Conservation (phyloP, 1,284 basidiomycete species). For the Ceratobasidium sp. region DNA sequence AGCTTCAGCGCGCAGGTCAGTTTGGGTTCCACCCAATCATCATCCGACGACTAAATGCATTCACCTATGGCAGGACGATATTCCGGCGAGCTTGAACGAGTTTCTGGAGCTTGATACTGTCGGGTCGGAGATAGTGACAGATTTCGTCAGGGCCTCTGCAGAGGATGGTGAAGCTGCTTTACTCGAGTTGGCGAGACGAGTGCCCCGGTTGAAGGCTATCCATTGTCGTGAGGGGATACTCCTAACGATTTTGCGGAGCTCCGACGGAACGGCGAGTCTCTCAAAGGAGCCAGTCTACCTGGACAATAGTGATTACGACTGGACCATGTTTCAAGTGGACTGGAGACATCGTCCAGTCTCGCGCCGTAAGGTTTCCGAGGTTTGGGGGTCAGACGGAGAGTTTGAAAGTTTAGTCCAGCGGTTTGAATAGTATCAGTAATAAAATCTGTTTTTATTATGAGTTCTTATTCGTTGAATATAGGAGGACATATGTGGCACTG, state of each 20-base stretch:
- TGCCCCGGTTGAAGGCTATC: slow-evolving; percentile 2
- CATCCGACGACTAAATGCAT: background rate
- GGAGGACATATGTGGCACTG: too few species aligned
- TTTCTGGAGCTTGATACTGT: slow-evolving; percentile 15
- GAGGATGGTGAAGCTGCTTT: background rate
- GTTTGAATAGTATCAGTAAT: too few species aligned
- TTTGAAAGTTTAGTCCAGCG: too few species aligned
- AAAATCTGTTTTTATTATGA: too few species aligned
- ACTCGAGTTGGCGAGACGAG: slow-evolving; percentile 10
- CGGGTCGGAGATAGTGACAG: background rate
- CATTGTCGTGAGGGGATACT: slow-evolving; percentile 8
- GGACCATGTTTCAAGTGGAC: slow-evolving; percentile 18
- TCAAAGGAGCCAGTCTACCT: background rate
- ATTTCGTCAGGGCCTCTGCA: background rate
- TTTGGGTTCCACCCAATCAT: background rate
- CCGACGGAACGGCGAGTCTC: background rate
- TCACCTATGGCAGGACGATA: background rate
- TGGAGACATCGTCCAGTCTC: slow-evolving; percentile 29
- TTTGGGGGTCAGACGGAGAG: background rate
- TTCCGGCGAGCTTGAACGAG: slow-evolving; percentile 19
- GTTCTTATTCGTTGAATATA: too few species aligned
- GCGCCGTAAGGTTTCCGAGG: background rate
- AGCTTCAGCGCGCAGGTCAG: slow-evolving; percentile 15
- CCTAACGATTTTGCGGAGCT: background rate
- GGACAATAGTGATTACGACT: slow-evolving; percentile 24